A percentile compares a stretch with the other conserved stretches of the same genome.
Conservation (phyloP, 2,329 filamentous ascomycete genomes). For the Fusarium fujikuroi region DNA sequence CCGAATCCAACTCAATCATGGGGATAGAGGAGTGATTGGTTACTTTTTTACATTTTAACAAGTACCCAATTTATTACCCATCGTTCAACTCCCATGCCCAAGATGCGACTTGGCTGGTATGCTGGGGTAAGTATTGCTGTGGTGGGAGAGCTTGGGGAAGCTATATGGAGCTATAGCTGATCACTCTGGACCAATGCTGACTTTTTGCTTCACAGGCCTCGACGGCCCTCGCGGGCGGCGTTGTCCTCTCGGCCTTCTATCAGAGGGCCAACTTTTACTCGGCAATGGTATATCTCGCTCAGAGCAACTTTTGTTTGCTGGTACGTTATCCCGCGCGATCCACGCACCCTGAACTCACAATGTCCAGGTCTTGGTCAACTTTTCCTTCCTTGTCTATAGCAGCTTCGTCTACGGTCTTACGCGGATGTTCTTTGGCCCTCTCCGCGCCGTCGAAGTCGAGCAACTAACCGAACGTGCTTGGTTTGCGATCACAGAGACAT, state of each 20-base stretch:
- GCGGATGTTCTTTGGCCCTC: slow-evolving; percentile 86
- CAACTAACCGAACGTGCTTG: slow-evolving; percentile 97
- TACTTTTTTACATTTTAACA: slow-evolving; percentile 16
- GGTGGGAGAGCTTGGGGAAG: slow-evolving; percentile 37
- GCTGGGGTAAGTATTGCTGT: slow-evolving; percentile 62
- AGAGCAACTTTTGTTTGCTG: slow-evolving; percentile 95
- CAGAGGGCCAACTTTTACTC: slow-evolving; percentile 99
- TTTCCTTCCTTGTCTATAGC: slow-evolving; percentile 83
- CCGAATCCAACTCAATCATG: slow-evolving; percentile 34
- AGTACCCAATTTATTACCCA: slow-evolving; percentile 19
- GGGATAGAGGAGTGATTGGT: slow-evolving; percentile 37
- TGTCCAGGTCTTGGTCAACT: slow-evolving; percentile 84
- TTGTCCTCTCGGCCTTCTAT: slow-evolving; percentile 90
- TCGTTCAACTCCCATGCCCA: slow-evolving; percentile 48
- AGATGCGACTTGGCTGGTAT: slow-evolving; percentile 70
- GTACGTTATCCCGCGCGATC: slow-evolving; percentile 59
- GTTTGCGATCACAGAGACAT: slow-evolving; percentile 98
- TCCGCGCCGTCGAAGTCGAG: slow-evolving; percentile 94
- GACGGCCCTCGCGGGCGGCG: slow-evolving; percentile 82
- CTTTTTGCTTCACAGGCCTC: slow-evolving; percentile 69
- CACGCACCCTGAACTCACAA: slow-evolving; percentile 3
- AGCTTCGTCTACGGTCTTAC: slow-evolving; percentile 88
- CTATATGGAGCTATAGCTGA: slow-evolving; percentile 39
- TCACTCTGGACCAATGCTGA: slow-evolving; percentile 34
- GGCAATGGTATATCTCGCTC: slow-evolving; percentile 93